Conservation (phyloP, 805 yeast genomes). For the Kuraishia piskuri region DNA sequence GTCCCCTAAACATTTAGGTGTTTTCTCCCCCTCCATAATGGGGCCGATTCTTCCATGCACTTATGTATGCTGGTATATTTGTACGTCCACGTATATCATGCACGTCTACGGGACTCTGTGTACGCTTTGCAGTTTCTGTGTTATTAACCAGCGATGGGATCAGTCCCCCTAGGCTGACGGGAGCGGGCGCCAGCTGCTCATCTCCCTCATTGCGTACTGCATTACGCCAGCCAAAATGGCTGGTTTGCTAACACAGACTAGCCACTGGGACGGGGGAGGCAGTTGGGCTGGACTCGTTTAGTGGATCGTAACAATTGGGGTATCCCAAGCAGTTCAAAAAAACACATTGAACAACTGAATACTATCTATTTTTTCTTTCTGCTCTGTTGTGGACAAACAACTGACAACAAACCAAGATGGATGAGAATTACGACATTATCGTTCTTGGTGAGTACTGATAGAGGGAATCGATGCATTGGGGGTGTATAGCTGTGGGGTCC, state of each 20-base stretch:
- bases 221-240: neutral
- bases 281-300: too few relatives aligned
- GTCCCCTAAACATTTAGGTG: too few relatives aligned
- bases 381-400: neutral
- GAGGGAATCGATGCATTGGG: neutral
- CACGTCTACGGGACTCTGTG: neutral
- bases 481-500: too few relatives aligned
- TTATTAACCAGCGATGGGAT: neutral
- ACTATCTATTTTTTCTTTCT: too few relatives aligned
- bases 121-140: neutral
- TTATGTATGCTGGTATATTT: too few relatives aligned
- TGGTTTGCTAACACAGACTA: neutral
- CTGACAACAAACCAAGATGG: conserved; percentile 42
- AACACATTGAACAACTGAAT: too few relatives aligned
- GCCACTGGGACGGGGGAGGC: neutral
- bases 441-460: conserved; percentile 58
- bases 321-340: too few relatives aligned
- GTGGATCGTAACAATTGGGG: too few relatives aligned
- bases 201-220: neutral
- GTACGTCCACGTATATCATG: neutral
- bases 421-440: conserved; percentile 93
- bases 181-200: neutral
- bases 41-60: too few relatives aligned
- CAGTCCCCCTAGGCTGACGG: neutral
- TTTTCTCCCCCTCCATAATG: too few relatives aligned